Conservation (phyloP, 805 yeast species). For the Metschnikowia lochheadii region DNA sequence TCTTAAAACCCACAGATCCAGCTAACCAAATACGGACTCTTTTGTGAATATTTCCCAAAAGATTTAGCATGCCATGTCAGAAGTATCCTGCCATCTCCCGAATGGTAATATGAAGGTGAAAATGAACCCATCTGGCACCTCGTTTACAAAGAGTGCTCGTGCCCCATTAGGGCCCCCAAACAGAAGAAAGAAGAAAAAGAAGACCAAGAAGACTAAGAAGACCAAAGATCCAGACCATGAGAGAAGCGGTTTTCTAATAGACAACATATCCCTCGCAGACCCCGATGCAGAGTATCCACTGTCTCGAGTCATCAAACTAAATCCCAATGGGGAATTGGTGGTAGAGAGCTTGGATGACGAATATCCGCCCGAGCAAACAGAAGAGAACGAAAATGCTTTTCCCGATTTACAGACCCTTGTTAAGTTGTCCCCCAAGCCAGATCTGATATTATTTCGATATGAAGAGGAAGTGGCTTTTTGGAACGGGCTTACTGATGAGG, state of each 20-base stretch:
- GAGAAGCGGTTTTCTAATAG: constrained; percentile 10
- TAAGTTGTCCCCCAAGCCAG: constrained; percentile 4
- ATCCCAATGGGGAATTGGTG: constrained; percentile 71
- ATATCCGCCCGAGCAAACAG: constrained; percentile 4
- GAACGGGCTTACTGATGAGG: constrained; percentile 12
- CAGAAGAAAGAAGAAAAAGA: constrained; percentile 34
- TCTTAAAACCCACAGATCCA: neutral
- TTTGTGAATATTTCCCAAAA: neutral
- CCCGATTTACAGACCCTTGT: neutral
- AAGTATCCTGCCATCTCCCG: constrained; percentile 14
- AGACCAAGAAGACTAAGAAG: constrained; percentile 13
- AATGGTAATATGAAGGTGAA: constrained; percentile 36
- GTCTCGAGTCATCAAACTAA: constrained; percentile 66
- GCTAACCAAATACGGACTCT: neutral
- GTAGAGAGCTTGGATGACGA: constrained; percentile 53
- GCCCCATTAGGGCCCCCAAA: constrained; percentile 12
- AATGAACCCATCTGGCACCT: constrained; percentile 7
- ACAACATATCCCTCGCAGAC: constrained; percentile 46
- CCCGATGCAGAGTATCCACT: constrained; percentile 65
- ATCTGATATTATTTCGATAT: constrained; percentile 10
- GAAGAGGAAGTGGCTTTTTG: constrained; percentile 14
- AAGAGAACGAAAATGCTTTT: neutral
- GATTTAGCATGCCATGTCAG: neutral
- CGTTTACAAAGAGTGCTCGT: constrained; percentile 2
- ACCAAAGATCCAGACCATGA: neutral